Percentiles rank a stretch among this genome's conserved stretches.
These are phyloP conservation scores for Alternaria angustiovoidea DNA, from an alignment of 2,329 filamentous ascomycete genomes.

Conservation along the genomic window DNA sequence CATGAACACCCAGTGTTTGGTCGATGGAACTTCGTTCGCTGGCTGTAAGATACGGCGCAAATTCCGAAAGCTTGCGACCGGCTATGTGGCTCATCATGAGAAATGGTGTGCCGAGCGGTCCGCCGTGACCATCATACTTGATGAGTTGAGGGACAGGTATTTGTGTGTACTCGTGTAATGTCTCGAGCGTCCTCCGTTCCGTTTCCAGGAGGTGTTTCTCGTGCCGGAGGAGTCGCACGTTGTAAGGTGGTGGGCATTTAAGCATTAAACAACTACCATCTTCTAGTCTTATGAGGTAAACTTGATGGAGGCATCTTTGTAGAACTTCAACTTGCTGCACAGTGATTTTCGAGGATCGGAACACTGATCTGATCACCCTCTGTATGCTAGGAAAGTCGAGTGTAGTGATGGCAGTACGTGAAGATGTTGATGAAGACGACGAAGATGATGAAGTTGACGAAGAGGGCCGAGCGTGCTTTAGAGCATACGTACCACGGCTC, in stretches of 20 bases:
- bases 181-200: conserved; percentile 51
- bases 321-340: conserved; percentile 49
- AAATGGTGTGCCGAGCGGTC: conserved; percentile 41
- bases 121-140: conserved; percentile 47
- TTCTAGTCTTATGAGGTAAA: conserved; percentile 52
- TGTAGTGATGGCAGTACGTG: conserved; percentile 24
- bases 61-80: conserved; percentile 45
- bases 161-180: conserved; percentile 46
- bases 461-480: conserved; percentile 32
- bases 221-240: conserved; percentile 52
- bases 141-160: conserved; percentile 52
- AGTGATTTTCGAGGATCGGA: conserved; percentile 42
- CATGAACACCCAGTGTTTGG: conserved; percentile 50
- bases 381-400: conserved; percentile 48
- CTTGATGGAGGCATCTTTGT: conserved; percentile 49
- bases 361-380: conserved; percentile 41
- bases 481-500: conserved; percentile 42
- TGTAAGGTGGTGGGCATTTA: conserved; percentile 51
- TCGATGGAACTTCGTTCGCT: conserved; percentile 51
- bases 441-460: conserved; percentile 38
- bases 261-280: conserved; percentile 53
- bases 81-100: conserved; percentile 46
- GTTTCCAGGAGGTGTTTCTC: conserved; percentile 53
- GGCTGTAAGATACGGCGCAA: conserved; percentile 43
- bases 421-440: conserved; percentile 38